These are phyloP conservation scores for Hypholoma sublateritium DNA, from an alignment of 768 basidiomycete genomes.

Conservation along the genomic window DNA sequence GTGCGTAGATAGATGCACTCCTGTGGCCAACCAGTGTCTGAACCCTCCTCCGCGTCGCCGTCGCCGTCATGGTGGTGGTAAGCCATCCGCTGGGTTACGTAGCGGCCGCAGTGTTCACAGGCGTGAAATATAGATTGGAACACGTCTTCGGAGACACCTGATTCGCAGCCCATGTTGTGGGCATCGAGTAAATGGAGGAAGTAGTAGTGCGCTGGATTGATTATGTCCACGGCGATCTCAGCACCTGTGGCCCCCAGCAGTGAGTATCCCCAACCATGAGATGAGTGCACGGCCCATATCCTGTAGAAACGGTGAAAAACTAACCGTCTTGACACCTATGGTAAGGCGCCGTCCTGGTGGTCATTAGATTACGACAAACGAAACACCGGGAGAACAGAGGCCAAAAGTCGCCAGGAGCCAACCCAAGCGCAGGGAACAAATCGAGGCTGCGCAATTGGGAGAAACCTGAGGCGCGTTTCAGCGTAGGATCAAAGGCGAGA, in stretches of 20 bases:
- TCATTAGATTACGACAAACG: background rate
- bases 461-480: background rate
- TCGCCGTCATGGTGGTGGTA: background rate
- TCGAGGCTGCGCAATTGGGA: background rate
- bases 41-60: no score
- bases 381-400: background rate
- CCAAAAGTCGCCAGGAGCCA: background rate
- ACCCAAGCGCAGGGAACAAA: background rate
- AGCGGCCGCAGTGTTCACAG: background rate
- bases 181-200: background rate
- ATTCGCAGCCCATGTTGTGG: background rate
- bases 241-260: background rate
- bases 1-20: no score
- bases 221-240: no score
- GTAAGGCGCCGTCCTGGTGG: background rate
- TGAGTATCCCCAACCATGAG: background rate
- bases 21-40: no score
- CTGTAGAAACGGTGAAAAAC: background rate
- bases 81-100: background rate
- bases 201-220: background rate
- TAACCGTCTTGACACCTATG: background rate
- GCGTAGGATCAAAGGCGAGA: background rate
- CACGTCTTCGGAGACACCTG: background rate
- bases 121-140: background rate
- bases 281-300: background rate